Evolutionary conservation across 2,329 filamentous ascomycete genomes (phyloP), one percentile per base, ranked within the genome.

Genomic region (Hymenoscyphus scutula): DNA sequence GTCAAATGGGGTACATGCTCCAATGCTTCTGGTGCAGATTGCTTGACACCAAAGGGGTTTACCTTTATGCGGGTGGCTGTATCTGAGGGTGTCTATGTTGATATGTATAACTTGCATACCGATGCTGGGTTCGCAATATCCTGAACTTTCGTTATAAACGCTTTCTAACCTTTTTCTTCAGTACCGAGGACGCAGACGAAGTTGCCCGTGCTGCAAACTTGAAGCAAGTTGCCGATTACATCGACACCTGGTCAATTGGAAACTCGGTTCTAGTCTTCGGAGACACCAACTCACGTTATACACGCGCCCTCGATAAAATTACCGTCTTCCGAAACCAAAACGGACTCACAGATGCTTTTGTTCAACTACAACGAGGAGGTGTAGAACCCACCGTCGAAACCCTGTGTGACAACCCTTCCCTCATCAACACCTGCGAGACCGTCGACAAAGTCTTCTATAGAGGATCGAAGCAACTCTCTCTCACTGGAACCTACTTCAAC

Each of bases 1-100:
- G 75, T 81, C 56, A 84, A 86, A 69, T 90, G 87, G 86, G 73
- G 78, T 27, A 76, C 72, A 2, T 89, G 87, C 75, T 84, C 82
- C 62, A 73, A 84, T 69, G 79, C 80, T 38, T 84, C 82, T 0
- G 80, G 79, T 0, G 69, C 73, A 1, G 87, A 90, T 72, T 89
- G 87, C 71, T 75, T 89, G 65, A 89, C 87, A 0, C 87, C 86
- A 25, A 90, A 90, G 74, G 87, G 87, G 15, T 89, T 89, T 73
- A 89, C 86, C 0, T 85, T 85, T 56, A 88, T 89, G 85, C 81
- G 85, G 13, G 74, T 82, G 48, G 74, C 78, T 23, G 67, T 88
- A 15, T 79, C 78, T 8, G 76, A 79, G 38, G 81, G 81, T 17
- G 79, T 84, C 7, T 87, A 82, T 64, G 74, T 87, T 27, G 87